phyloP scores from a whole-genome alignment of 2,329 filamentous ascomycete species.

The Madurella mycetomatis region DNA sequence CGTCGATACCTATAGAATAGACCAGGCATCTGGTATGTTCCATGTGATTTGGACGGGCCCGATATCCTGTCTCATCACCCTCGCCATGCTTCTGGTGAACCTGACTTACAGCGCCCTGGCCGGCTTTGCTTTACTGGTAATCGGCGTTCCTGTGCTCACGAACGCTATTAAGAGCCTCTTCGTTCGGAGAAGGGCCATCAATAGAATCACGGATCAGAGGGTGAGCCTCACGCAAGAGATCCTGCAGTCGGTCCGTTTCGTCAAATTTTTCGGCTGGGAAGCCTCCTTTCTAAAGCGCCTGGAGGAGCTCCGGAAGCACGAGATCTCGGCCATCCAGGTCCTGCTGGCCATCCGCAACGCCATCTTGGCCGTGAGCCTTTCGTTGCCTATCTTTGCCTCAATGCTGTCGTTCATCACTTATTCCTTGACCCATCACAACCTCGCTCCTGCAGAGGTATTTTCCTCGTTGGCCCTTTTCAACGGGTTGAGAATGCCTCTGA shows the following conservation, averaged over 20 bases:
- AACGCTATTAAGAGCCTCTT: constrained; percentile 74
- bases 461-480: constrained; percentile 95
- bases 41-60: constrained; percentile 90
- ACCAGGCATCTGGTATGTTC: constrained; percentile 82
- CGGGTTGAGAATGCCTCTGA: constrained; percentile 81
- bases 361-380: constrained; percentile 79
- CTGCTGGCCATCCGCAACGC: constrained; percentile 78
- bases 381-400: constrained; percentile 86
- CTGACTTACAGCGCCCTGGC: constrained; percentile 84
- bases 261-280: constrained; percentile 97
- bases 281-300: constrained; percentile 76
- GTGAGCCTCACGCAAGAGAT: constrained; percentile 92
- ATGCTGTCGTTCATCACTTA: constrained; percentile 93
- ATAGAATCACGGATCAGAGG: constrained; percentile 89
- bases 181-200: constrained; percentile 70
- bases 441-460: constrained; percentile 77
- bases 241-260: constrained; percentile 82
- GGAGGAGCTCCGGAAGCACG: constrained; percentile 65
- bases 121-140: constrained; percentile 75
- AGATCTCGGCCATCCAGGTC: constrained; percentile 80
- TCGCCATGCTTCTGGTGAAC: constrained; percentile 79
- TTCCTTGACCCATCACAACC: constrained; percentile 59
- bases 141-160: constrained; percentile 74
- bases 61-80: constrained; percentile 69
- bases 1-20: constrained; percentile 88